phyloP scores from a whole-genome alignment of 805 yeast genomes.

The Hyphopichia homilentoma region DNA sequence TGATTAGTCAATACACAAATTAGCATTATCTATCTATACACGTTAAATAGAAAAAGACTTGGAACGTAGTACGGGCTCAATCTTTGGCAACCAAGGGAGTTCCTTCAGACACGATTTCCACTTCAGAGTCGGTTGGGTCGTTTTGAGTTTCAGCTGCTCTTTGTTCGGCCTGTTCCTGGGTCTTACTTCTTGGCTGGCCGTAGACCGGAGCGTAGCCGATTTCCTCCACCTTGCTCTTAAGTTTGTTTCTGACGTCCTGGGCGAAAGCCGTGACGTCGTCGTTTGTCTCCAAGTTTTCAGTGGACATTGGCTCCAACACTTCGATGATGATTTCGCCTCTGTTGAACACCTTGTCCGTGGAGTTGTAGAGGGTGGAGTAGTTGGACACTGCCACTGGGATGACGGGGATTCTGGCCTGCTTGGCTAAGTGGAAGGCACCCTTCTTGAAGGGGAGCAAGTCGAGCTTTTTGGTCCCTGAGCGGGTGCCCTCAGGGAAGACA shows the following conservation, averaged over 20 bases:
- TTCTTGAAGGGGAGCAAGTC: constrained; percentile 85
- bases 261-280: constrained; percentile 67
- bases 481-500: constrained; percentile 96
- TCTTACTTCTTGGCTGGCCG: not conserved
- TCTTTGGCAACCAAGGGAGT: constrained; percentile 19
- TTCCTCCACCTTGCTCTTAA: constrained; percentile 43
- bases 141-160: constrained; percentile 4
- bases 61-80: too few species aligned
- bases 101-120: constrained; percentile 15
- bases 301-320: constrained; percentile 77
- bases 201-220: constrained; percentile 38
- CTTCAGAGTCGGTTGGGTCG: constrained; percentile 8
- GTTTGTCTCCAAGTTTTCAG: constrained; percentile 58
- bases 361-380: constrained; percentile 68
- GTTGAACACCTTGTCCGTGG: constrained; percentile 61
- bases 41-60: constrained; percentile 1
- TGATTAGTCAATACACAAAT: constrained; percentile 5
- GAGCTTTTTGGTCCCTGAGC: constrained; percentile 71
- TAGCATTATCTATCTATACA: constrained; percentile 3
- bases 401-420: constrained; percentile 84
- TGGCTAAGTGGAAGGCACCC: constrained; percentile 97
- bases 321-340: constrained; percentile 72
- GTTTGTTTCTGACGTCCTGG: constrained; percentile 50
- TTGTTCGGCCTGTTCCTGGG: not conserved
- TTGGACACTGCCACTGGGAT: constrained; percentile 87